These are phyloP conservation scores for Tetramitus jugosus DNA, from an alignment of 208 protist genomes.

Conservation along the genomic window DNA sequence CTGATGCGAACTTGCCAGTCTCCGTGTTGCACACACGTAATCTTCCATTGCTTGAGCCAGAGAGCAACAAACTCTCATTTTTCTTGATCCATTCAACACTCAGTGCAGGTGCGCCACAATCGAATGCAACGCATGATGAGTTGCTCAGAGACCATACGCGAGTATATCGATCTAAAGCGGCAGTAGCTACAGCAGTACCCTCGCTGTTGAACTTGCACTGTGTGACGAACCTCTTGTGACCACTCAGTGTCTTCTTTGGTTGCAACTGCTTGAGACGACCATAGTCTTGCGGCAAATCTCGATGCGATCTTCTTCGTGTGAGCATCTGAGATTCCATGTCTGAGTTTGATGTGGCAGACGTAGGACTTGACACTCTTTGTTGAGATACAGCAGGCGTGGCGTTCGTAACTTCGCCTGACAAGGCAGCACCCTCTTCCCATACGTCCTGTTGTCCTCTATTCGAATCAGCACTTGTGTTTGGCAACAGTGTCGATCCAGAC, in stretches of 20 bases:
- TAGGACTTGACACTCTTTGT: too few species aligned
- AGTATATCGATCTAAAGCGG: neutral
- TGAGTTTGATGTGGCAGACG: too few species aligned
- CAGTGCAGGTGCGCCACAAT: neutral
- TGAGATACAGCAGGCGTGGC: too few species aligned
- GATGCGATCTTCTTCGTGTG: too few species aligned
- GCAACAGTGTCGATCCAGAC: too few species aligned
- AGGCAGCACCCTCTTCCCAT: too few species aligned
- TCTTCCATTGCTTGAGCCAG: neutral
- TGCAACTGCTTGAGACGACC: too few species aligned
- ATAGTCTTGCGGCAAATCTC: too few species aligned
- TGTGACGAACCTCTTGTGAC: constrained; percentile 8
- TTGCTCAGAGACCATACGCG: neutral
- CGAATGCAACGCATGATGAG: neutral
- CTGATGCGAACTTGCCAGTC: neutral
- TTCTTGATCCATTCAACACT: constrained; percentile 8
- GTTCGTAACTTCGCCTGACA: too few species aligned
- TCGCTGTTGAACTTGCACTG: neutral
- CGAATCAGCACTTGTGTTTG: too few species aligned
- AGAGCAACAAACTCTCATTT: neutral
- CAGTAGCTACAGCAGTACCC: neutral
- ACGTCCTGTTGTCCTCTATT: too few species aligned
- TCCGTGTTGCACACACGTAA: neutral
- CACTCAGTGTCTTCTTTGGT: neutral
- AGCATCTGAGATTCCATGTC: too few species aligned